Base-by-base conservation (phyloP, 2,329 filamentous ascomycete species). In the Fusarium equiseti region DNA sequence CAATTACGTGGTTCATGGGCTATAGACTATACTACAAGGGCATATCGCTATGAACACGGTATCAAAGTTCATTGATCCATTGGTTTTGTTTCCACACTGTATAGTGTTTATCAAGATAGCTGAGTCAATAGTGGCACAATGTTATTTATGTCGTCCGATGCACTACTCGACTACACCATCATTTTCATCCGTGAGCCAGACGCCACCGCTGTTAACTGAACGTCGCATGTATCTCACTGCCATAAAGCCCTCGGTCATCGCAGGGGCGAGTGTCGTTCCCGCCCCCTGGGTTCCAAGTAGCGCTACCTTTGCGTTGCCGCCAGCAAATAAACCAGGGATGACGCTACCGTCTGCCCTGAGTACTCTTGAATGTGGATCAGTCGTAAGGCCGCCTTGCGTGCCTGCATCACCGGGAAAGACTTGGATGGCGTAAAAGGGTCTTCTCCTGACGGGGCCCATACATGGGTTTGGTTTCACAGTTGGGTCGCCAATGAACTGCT, bases 371-470 rank as follows among this genome's bases (percentile, higher is more conserved):
- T 20, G 20, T 35, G 16, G 22, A 12, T 53, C 35, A 31, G 50
- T 53, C 50, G 16, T 3, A 5, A 10, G 26, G 6, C 50, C 50
- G n/a, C 50, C 50, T 43, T 18, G 27, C 2, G 50, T 53, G 35
- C 50, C 50, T 31, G 50, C 50, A 31, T 53, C 50, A 10, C 50
- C 50, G 3, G 50, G 50, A 26, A 53, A 53, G 35, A 53, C 8
- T 31, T 24, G 13, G 35, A 42, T 43, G 12, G 2, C 50, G 4
- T 42, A 53, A 42, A 53, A 53, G 8, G 35, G 50, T 12, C 35
- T 29, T 7, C 43, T 12, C 24, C n/a, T 53, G 35, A 53, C 24
- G 11, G 50, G 24, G 0, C 50, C 50, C 26, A 53, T 53, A 5
- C 50, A 53, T 2, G 50, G 35, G 8, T 53, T 53, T 0, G 50